These are phyloP conservation scores for Ballota nigra DNA, from an alignment of 257 asterid species.

Conservation along the genomic window DNA sequence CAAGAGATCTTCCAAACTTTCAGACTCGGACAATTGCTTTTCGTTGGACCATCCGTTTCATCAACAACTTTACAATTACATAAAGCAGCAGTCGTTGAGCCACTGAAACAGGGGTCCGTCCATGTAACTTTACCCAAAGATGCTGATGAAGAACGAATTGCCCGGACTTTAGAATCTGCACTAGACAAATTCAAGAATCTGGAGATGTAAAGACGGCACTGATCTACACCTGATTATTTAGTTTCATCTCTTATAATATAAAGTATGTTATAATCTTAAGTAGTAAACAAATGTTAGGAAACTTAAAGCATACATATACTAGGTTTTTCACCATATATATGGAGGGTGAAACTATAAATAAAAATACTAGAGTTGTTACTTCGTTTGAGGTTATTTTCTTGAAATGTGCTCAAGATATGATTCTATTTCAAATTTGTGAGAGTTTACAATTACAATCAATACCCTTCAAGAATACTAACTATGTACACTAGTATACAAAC, in stretches of 20 bases:
- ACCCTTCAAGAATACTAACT: neutral
- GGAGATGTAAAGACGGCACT: slow-evolving; percentile 23
- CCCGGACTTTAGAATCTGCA: slow-evolving; percentile 52
- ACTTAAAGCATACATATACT: neutral
- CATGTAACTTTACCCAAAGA: slow-evolving; percentile 64
- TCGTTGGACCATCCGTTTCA: slow-evolving; percentile 74
- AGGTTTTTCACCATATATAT: neutral
- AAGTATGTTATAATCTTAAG: too few species aligned
- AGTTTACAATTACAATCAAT: slow-evolving; percentile 9
- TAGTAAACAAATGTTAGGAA: neutral
- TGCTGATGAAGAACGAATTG: slow-evolving; percentile 50
- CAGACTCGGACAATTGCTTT: slow-evolving; percentile 41
- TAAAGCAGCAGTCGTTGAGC: slow-evolving; percentile 48
- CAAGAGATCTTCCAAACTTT: slow-evolving; percentile 40
- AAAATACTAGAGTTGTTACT: neutral
- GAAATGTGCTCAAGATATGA: neutral
- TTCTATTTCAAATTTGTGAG: neutral
- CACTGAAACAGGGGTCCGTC: slow-evolving; percentile 59
- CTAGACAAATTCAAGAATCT: slow-evolving; percentile 45
- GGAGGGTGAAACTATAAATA: neutral
- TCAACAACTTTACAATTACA: slow-evolving; percentile 57
- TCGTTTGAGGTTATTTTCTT: neutral
- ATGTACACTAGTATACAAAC: slow-evolving; percentile 10
- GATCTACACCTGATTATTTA: neutral
- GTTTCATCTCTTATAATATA: neutral